phyloP scores from a whole-genome alignment of 2,329 filamentous ascomycete species.

The Fusarium pilosicola region DNA sequence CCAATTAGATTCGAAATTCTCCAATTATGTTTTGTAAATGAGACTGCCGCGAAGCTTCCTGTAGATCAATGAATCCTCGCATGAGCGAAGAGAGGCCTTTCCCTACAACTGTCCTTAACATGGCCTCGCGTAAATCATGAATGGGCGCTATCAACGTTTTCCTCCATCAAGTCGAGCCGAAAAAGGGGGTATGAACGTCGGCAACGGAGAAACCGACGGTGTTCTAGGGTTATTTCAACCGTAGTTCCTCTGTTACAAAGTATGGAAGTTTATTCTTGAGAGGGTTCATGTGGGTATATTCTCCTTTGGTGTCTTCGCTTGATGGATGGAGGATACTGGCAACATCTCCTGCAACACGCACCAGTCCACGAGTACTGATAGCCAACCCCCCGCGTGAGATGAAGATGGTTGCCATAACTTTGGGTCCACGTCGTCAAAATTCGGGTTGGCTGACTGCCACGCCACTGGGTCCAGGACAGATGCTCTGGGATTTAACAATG shows the following conservation, averaged over 20 bases:
- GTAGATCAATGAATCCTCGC: background rate
- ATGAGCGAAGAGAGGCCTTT: background rate
- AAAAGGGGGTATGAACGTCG: background rate
- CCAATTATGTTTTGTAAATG: fast-evolving
- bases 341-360: background rate
- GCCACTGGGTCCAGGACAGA: too few species aligned
- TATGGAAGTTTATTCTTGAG: too few species aligned
- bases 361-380: background rate
- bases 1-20: background rate
- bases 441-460: background rate
- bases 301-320: background rate
- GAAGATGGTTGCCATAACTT: background rate
- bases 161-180: background rate
- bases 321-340: fast-evolving
- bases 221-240: background rate
- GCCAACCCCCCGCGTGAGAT: background rate
- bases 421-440: background rate
- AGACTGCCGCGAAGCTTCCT: background rate
- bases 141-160: background rate
- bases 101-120: background rate
- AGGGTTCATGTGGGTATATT: too few species aligned
- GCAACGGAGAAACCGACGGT: background rate
- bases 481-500: background rate
- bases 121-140: background rate
- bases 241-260: background rate